Conservation (phyloP, 2,329 filamentous ascomycete genomes). For the Cladosporium halotolerans region DNA sequence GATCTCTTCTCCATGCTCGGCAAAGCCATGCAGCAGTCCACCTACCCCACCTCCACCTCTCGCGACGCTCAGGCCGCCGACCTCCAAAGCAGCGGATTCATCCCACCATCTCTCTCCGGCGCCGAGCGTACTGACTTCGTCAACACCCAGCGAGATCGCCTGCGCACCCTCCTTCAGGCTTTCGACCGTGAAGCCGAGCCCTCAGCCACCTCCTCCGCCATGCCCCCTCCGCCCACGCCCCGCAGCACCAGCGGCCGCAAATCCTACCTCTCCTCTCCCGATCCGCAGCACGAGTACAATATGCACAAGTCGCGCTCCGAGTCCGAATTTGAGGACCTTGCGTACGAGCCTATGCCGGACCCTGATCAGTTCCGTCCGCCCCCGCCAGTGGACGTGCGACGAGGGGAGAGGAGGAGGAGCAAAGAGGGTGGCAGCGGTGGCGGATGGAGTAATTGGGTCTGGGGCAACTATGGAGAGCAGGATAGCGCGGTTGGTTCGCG, state of each 20-base stretch:
- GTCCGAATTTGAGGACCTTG: conserved; percentile 66
- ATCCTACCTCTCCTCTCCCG: conserved; percentile 20
- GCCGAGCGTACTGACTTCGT: conserved; percentile 71
- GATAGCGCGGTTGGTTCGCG: conserved; percentile 26
- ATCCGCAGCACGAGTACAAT: conserved; percentile 29
- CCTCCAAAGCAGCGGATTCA: conserved; percentile 55
- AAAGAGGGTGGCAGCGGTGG: conserved; percentile 11
- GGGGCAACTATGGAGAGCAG: conserved; percentile 34
- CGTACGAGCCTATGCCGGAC: conserved; percentile 33
- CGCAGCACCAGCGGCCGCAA: conserved; percentile 24
- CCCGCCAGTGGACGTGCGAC: conserved; percentile 1
- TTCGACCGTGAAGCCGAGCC: conserved; percentile 66
- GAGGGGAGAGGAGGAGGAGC: conserved; percentile 11
- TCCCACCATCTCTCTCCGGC: conserved; percentile 63
- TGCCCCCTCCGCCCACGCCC: conserved; percentile 19
- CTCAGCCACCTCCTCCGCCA: conserved; percentile 11
- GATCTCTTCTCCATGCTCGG: conserved; percentile 77
- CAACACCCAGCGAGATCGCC: conserved; percentile 68
- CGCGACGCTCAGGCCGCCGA: conserved; percentile 42
- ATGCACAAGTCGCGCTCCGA: conserved; percentile 80
- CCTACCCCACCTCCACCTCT: conserved; percentile 30
- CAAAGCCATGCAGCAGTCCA: conserved; percentile 57
- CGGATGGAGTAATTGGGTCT: conserved; percentile 33
- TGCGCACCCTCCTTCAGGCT: conserved; percentile 67
- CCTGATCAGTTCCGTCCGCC: conserved; percentile 23